These are phyloP conservation scores for Fusarium xyrophilum DNA, from an alignment of 2,329 filamentous ascomycete genomes.

Conservation along the genomic window DNA sequence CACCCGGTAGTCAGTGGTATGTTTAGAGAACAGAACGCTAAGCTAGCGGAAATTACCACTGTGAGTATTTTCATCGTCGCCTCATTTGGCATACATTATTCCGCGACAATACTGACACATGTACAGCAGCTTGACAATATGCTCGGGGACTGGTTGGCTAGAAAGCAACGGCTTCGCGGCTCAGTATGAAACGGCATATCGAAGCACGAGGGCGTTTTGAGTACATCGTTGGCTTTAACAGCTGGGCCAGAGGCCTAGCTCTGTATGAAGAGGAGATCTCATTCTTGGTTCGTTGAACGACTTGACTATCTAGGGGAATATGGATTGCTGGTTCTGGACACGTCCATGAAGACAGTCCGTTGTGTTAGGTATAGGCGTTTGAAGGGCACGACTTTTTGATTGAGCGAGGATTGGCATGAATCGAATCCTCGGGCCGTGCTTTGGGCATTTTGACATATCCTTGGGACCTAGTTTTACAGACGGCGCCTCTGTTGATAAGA, in stretches of 20 bases:
- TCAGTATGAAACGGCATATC: slow-evolving; percentile 46
- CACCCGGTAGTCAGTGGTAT: slow-evolving; percentile 83
- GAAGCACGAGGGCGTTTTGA: not conserved
- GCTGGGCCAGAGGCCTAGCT: slow-evolving; percentile 15
- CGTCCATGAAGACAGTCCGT: slow-evolving; percentile 34
- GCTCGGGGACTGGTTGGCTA: slow-evolving; percentile 80
- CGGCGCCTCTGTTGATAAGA: slow-evolving; percentile 13
- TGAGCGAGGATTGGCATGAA: slow-evolving; percentile 38
- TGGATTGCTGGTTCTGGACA: slow-evolving; percentile 38
- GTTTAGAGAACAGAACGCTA: slow-evolving; percentile 86
- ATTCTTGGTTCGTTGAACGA: slow-evolving; percentile 40
- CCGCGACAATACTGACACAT: slow-evolving; percentile 24
- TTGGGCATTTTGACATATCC: slow-evolving; percentile 17
- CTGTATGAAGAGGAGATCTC: slow-evolving; percentile 18
- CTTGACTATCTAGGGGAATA: slow-evolving; percentile 40
- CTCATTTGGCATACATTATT: not conserved
- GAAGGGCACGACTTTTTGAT: slow-evolving; percentile 24
- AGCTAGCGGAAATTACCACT: slow-evolving; percentile 83
- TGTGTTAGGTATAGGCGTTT: slow-evolving; percentile 41
- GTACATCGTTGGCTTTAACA: slow-evolving; percentile 3
- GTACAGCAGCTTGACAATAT: slow-evolving; percentile 80
- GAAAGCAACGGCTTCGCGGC: slow-evolving; percentile 69
- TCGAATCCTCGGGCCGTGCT: slow-evolving; percentile 30
- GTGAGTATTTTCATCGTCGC: slow-evolving; percentile 52
- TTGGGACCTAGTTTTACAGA: not conserved